phyloP scores from a whole-genome alignment of 2,329 filamentous ascomycete genomes.

The Epichloe typhina region DNA sequence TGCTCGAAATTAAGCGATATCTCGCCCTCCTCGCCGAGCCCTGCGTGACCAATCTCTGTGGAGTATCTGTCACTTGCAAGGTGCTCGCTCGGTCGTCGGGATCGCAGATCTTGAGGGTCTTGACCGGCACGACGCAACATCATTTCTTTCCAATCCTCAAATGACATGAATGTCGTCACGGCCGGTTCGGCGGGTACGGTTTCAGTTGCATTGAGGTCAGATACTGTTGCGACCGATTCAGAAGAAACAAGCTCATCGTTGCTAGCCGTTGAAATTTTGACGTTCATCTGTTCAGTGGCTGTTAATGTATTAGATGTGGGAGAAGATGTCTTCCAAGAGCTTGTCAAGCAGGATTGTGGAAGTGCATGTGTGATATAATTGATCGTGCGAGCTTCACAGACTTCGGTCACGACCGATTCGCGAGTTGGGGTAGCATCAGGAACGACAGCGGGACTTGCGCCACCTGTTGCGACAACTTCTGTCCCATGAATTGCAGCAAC shows the following conservation, averaged over 20 bases:
- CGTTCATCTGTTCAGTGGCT: neutral
- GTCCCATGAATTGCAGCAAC: neutral
- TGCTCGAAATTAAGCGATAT: conserved; percentile 49
- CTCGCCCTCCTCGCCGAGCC: conserved; percentile 76
- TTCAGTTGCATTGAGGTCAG: conserved; percentile 2
- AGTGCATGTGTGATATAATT: conserved; percentile 74
- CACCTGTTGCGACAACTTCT: neutral
- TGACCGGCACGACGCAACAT: conserved; percentile 80
- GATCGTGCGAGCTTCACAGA: conserved; percentile 50
- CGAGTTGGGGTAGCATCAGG: neutral
- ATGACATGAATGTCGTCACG: conserved; percentile 64
- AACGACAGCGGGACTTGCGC: neutral
- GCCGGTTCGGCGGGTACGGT: conserved; percentile 4
- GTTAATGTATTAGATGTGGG: conserved; percentile 5
- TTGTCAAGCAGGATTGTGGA: conserved; percentile 61
- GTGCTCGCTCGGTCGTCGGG: conserved; percentile 39
- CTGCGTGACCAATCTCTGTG: conserved; percentile 58
- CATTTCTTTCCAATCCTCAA: conserved; percentile 96
- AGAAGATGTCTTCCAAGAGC: conserved; percentile 35
- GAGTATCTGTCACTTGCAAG: conserved; percentile 33
- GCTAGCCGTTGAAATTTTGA: neutral
- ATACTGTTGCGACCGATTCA: neutral
- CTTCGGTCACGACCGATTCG: neutral
- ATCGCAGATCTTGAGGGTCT: conserved; percentile 49
- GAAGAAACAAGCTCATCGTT: neutral